Evolutionary conservation across 805 yeast species (phyloP).

Genomic region (Zygotorulaspora danielsina): DNA sequence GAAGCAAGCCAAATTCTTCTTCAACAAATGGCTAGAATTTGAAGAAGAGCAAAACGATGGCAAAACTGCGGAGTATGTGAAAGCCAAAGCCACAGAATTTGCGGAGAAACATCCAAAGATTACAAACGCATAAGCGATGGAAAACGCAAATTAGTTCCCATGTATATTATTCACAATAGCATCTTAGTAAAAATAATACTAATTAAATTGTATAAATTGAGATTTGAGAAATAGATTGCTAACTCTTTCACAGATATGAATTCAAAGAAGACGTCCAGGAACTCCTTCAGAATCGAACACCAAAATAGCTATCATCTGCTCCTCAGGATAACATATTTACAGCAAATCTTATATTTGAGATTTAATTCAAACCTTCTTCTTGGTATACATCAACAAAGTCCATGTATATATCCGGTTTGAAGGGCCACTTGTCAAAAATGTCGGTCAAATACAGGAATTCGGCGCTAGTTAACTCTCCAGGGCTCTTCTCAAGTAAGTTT

Average conservation of each 20-base stretch:
- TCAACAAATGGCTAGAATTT: constrained; percentile 81
- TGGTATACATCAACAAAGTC: constrained; percentile 39
- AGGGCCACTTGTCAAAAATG: constrained; percentile 73
- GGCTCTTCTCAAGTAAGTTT: constrained; percentile 42
- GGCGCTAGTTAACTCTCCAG: constrained; percentile 47
- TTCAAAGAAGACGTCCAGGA: no score
- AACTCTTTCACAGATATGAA: no score
- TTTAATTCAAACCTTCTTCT: constrained; percentile 12
- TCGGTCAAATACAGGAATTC: constrained; percentile 53
- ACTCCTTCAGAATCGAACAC: no score
- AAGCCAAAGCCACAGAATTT: constrained; percentile 83
- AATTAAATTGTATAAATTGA: no score
- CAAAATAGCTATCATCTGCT: no score
- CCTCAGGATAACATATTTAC: no score
- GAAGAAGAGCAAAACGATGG: constrained; percentile 69
- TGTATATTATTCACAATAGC: background rate
- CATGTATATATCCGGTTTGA: constrained; percentile 58
- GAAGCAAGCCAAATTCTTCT: constrained; percentile 92
- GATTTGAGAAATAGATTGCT: no score
- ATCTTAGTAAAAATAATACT: no score
- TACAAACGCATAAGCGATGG: background rate
- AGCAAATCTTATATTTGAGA: no score
- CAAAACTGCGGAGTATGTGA: constrained; percentile 74
- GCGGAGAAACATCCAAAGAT: constrained; percentile 38
- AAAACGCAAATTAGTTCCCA: background rate